A percentile compares a stretch with the other conserved stretches of the same genome.
phyloP scores from a whole-genome alignment of 176 grass and related monocot genomes.

The Tillandsia fasciculata region DNA sequence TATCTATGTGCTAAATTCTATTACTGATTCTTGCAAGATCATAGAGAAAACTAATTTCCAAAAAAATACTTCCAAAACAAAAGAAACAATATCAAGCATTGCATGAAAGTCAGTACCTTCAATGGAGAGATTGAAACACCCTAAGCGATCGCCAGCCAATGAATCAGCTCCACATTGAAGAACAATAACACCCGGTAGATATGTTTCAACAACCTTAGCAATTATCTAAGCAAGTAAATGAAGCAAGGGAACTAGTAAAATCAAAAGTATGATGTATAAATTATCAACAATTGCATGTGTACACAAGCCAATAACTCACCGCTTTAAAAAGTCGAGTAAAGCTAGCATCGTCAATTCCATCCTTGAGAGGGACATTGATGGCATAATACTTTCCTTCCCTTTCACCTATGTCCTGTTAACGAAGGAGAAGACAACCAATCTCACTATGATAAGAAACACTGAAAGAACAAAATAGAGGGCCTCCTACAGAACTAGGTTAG shows the following conservation, averaged over 20 bases:
- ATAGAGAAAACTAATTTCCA: neutral
- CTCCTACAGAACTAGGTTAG: too few species aligned
- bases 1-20: neutral
- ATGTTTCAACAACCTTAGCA: constrained; percentile 89
- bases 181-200: constrained; percentile 90
- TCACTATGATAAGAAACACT: neutral
- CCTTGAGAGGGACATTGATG: constrained; percentile 96
- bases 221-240: constrained; percentile 63
- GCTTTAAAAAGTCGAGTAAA: constrained; percentile 95
- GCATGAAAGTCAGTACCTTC: constrained; percentile 49
- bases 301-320: constrained; percentile 18
- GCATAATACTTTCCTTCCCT: constrained; percentile 98
- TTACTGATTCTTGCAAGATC: too few species aligned
- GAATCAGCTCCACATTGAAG: constrained; percentile 99
- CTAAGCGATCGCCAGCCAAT: constrained; percentile 87
- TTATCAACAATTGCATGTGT: neutral
- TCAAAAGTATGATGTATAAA: neutral
- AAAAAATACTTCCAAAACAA: neutral
- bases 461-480: neutral
- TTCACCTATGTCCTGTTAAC: constrained; percentile 77
- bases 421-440: neutral
- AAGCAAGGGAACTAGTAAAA: constrained; percentile 4
- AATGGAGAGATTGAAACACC: constrained; percentile 98
- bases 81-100: constrained; percentile 1
- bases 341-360: constrained; percentile 87